phyloP scores from a whole-genome alignment of 2,329 filamentous ascomycete genomes.

The Alternaria arborescens region DNA sequence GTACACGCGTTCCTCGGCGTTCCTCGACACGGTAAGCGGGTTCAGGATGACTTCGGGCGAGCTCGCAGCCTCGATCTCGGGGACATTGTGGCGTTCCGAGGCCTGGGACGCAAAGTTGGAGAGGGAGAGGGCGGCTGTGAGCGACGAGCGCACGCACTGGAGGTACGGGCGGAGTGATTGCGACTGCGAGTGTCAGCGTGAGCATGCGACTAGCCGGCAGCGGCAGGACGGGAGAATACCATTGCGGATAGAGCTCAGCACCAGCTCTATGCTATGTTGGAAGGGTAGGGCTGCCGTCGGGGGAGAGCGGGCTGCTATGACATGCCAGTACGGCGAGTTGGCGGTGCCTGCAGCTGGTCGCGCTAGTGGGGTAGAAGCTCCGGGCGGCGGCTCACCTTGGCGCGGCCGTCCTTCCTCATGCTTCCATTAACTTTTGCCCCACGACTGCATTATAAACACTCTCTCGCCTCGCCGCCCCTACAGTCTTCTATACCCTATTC shows the following conservation, averaged over 20 bases:
- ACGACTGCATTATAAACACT: conserved; percentile 32
- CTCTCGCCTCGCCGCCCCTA: conserved; percentile 19
- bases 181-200: conserved; percentile 65
- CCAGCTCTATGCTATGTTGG: conserved; percentile 30
- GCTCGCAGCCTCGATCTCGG: conserved; percentile 91
- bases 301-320: conserved; percentile 33
- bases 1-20: conserved; percentile 95
- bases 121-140: conserved; percentile 91
- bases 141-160: conserved; percentile 91
- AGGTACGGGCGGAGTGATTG: conserved; percentile 97
- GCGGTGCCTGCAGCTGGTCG: conserved; percentile 37
- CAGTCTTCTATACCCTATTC: conserved; percentile 1
- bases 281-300: conserved; percentile 27
- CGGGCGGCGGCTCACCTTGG: conserved; percentile 22
- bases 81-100: conserved; percentile 96
- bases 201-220: background rate
- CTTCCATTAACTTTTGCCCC: conserved; percentile 45
- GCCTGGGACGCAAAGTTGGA: conserved; percentile 98
- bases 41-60: conserved; percentile 95
- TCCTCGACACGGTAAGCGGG: conserved; percentile 87
- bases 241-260: conserved; percentile 35
- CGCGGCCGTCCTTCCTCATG: conserved; percentile 38
- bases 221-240: conserved; percentile 28
- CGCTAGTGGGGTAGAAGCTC: conserved; percentile 37
- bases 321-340: conserved; percentile 42